Base-by-base conservation (phyloP, 2,329 filamentous ascomycete genomes). In the Nemania serpens region DNA sequence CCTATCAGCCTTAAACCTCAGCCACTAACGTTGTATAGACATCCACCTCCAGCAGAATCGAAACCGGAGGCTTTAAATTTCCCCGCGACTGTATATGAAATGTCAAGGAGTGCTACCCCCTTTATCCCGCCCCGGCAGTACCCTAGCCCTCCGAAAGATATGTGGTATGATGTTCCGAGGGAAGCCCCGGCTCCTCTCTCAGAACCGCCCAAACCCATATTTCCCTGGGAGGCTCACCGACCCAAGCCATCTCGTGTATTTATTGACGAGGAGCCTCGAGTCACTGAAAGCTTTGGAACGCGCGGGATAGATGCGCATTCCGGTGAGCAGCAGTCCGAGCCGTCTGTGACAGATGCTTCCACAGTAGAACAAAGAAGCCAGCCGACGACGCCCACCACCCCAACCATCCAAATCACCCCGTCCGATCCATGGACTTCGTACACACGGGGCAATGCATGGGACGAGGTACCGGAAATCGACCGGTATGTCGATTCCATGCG, bases 31-130 rank as follows among this genome's bases (percentile, higher is more conserved):
- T n/a, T n/a, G 47, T 36, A 49, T 66, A 91, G 88, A 73, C 84
- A 88, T 69, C 77, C 87, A 46, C 87, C 87, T 59, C 86, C 87
- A 11, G 58, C 75, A 43, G 76, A 90, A 70, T 91, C 93, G 5
- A 89, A 82, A 71, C 93, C 93, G 9, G 95, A 98, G 81, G 94
- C 93, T 6, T 80, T 86, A 63, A 91, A 96, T 74, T 90, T 98
- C 71, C 91, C 93, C 15, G 82, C 83, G 48, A 85, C 87, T 58
- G 87, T 87, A 57, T 98, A 98, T 76, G 83, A 85, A 58, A 97
- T 97, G 88, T 96, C 90, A 58, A 84, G 84, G 58, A 90, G 93
- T 74, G 81, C 82, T 17, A 76, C 86, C 36, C 86, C 91, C 10
- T 98, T 96, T 76, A 84, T 91, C 55, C 85, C 93, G 34, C 93